Evolutionary conservation across 1,139 yeast species (phyloP).

Genomic region (Pichia sp.): DNA sequence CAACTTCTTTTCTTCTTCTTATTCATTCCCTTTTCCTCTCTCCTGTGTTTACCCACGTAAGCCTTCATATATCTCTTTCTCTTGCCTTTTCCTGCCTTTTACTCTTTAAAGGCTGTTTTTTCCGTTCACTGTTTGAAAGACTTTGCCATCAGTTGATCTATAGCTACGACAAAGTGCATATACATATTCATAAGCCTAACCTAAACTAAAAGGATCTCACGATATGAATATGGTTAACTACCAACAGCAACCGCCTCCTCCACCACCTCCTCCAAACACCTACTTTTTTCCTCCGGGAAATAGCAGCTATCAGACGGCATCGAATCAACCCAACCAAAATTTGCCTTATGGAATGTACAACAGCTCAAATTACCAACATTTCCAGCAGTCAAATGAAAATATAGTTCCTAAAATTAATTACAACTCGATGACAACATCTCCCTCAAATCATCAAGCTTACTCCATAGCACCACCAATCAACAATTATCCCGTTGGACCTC

Average conservation of each 20-base stretch:
- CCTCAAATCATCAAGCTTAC: neutral
- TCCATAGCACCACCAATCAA: neutral
- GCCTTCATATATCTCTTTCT: neutral
- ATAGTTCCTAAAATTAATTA: neutral
- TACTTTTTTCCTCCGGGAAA: neutral
- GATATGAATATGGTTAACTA: constrained; percentile 11
- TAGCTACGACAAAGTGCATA: no score
- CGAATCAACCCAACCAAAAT: neutral
- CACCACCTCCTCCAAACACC: neutral
- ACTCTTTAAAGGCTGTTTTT: neutral
- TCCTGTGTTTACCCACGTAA: neutral
- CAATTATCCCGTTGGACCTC: constrained; percentile 1
- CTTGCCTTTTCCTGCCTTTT: neutral
- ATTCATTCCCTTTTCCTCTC: neutral
- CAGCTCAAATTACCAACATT: neutral
- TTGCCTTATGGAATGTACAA: neutral
- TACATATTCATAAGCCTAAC: neutral
- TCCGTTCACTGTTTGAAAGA: neutral
- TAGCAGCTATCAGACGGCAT: neutral
- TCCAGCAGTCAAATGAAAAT: neutral
- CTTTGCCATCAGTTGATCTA: no score
- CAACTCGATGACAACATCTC: neutral
- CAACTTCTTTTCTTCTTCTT: neutral
- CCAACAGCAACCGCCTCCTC: neutral
- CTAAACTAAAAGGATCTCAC: neutral